Evolutionary conservation across 768 basidiomycete species (phyloP).

Genomic region (Gloeophyllum trabeum): DNA sequence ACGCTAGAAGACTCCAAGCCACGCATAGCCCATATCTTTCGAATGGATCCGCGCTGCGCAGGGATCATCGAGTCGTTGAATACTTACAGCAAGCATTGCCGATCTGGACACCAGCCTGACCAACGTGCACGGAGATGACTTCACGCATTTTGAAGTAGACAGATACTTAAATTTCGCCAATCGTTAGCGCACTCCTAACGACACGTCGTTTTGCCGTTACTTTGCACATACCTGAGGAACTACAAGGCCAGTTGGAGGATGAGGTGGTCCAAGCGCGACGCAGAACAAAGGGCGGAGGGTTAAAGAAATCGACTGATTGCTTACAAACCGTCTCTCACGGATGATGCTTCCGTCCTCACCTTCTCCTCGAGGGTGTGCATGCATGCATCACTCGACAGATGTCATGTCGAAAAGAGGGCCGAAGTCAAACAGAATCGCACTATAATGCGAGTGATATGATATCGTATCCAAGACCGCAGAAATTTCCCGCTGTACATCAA

Average conservation of each 20-base stretch:
- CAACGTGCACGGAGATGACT: conserved; percentile 98
- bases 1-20: not conserved
- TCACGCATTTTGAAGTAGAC: conserved; percentile 58
- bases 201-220: too few species aligned
- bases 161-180: not conserved
- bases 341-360: too few species aligned
- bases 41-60: conserved; percentile 98
- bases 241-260: conserved; percentile 14
- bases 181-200: conserved; percentile 7
- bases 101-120: conserved; percentile 96
- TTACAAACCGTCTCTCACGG: conserved; percentile 12
- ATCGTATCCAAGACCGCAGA: too few species aligned
- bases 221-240: too few species aligned
- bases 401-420: too few species aligned
- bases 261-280: conserved; percentile 18
- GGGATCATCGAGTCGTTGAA: conserved; percentile 25
- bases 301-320: conserved; percentile 24
- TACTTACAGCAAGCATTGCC: conserved; percentile 97
- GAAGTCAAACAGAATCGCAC: too few species aligned
- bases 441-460: too few species aligned
- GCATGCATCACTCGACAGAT: too few species aligned
- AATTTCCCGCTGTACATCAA: too few species aligned
- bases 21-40: conserved; percentile 41
- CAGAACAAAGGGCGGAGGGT: conserved; percentile 24
- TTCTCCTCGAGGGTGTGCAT: too few species aligned